phyloP scores from a whole-genome alignment of 768 basidiomycete species.

The Flagelloscypha sp. region DNA sequence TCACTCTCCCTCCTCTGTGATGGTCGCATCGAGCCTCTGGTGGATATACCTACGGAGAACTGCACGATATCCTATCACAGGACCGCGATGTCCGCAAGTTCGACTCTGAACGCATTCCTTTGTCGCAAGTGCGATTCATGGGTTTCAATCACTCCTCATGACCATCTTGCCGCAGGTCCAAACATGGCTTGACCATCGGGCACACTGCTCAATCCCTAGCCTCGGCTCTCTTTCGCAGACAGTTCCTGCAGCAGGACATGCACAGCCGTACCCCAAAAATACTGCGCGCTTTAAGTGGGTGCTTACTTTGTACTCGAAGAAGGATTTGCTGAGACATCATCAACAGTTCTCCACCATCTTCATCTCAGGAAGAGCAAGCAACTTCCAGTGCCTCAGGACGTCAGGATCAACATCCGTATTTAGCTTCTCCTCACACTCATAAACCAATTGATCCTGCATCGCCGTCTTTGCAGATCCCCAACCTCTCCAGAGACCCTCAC shows the following conservation, averaged over 20 bases:
- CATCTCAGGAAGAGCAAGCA: too few species aligned
- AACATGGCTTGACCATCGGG: conserved; percentile 57
- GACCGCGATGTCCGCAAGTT: conserved; percentile 71
- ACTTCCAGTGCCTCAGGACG: too few species aligned
- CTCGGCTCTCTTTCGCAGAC: conserved; percentile 10
- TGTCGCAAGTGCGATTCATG: conserved; percentile 64
- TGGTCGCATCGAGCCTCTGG: conserved; percentile 24
- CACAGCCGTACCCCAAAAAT: too few species aligned
- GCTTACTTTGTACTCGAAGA: too few species aligned
- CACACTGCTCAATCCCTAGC: conserved; percentile 33
- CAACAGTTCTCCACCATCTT: too few species aligned
- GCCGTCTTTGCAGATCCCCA: too few species aligned
- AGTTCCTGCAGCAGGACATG: conserved; percentile 6
- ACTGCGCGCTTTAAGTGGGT: too few species aligned
- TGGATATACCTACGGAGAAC: conserved; percentile 53
- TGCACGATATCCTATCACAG: conserved; percentile 47
- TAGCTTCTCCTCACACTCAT: too few species aligned
- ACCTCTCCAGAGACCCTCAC: too few species aligned
- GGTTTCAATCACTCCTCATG: conserved; percentile 53
- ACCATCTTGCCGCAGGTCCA: conserved; percentile 55
- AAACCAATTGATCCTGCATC: too few species aligned
- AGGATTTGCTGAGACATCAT: too few species aligned
- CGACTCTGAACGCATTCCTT: conserved; percentile 61
- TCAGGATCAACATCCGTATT: too few species aligned
- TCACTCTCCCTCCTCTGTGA: conserved; percentile 1